phyloP scores from a whole-genome alignment of 345 rosid genomes.

The Pseudoturritis turrita region DNA sequence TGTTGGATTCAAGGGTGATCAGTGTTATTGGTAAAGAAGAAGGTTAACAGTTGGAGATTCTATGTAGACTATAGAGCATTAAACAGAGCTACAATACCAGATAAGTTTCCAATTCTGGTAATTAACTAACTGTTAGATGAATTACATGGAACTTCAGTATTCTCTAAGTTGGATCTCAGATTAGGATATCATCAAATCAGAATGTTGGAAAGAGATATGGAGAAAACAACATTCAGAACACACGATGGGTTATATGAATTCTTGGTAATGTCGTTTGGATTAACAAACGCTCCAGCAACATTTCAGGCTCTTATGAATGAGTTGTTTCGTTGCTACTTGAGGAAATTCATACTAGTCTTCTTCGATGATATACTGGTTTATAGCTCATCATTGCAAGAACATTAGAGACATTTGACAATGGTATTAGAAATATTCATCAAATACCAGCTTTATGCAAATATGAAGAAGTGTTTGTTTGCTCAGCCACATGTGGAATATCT shows the following conservation, averaged over 20 bases:
- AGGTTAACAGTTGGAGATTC: too few species aligned
- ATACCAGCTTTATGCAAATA: too few species aligned
- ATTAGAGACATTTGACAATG: not conserved
- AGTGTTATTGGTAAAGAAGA: too few species aligned
- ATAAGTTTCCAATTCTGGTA: too few species aligned
- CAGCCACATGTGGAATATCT: not conserved
- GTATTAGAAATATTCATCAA: not conserved
- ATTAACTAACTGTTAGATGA: not conserved
- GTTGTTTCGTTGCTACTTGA: not conserved
- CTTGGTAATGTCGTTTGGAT: not conserved
- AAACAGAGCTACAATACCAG: too few species aligned
- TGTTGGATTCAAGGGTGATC: too few species aligned
- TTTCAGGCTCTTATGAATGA: not conserved
- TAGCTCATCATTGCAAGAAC: not conserved
- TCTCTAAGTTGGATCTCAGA: not conserved
- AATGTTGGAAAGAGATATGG: not conserved
- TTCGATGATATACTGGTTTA: not conserved
- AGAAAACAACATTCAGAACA: not conserved
- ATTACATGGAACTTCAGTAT: not conserved
- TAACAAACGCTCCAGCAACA: too few species aligned
- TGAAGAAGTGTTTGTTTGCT: not conserved
- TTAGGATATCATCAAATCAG: not conserved
- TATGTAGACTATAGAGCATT: too few species aligned
- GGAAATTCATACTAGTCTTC: not conserved
- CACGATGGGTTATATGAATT: not conserved